These are phyloP conservation scores for Yamadazyma triangularis DNA, from an alignment of 1,139 yeast species.

Conservation along the genomic window DNA sequence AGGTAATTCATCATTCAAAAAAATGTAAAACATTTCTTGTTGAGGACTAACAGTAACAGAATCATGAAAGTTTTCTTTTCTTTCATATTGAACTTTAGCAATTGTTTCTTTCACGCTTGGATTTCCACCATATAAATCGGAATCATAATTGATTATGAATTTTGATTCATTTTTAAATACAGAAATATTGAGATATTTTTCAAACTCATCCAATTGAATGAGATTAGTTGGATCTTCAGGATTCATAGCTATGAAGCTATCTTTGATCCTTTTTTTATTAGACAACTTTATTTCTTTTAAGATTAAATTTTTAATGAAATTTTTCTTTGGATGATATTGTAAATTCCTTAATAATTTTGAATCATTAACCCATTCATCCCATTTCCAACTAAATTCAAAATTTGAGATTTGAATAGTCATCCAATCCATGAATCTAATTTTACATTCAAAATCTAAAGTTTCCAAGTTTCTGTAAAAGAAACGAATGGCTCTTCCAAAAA, in stretches of 20 bases:
- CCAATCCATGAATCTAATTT: constrained; percentile 81
- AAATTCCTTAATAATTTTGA: constrained; percentile 30
- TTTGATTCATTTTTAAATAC: constrained; percentile 25
- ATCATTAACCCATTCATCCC: constrained; percentile 89
- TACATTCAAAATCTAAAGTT: constrained; percentile 70
- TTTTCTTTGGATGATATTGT: constrained; percentile 66
- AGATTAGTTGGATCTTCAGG: constrained; percentile 20
- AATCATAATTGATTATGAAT: constrained; percentile 31
- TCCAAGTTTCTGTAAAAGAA: constrained; percentile 69
- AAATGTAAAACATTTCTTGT: constrained; percentile 38
- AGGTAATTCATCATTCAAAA: constrained; percentile 34
- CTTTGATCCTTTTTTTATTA: constrained; percentile 62
- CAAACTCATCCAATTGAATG: constrained; percentile 50
- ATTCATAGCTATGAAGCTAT: constrained; percentile 58
- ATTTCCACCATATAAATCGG: constrained; percentile 31
- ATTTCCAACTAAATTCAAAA: constrained; percentile 95
- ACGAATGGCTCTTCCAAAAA: constrained; percentile 89
- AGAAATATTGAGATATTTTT: constrained; percentile 52
- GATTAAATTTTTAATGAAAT: constrained; percentile 73
- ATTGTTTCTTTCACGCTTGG: constrained; percentile 25
- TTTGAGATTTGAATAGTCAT: constrained; percentile 89
- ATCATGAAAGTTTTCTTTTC: constrained; percentile 22
- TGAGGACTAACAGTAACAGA: constrained; percentile 32
- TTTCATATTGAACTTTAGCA: constrained; percentile 25
- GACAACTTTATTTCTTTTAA: constrained; percentile 81